These are phyloP conservation scores for Colletotrichum sp. DNA, from an alignment of 2,329 filamentous ascomycete species.

Conservation along the genomic window DNA sequence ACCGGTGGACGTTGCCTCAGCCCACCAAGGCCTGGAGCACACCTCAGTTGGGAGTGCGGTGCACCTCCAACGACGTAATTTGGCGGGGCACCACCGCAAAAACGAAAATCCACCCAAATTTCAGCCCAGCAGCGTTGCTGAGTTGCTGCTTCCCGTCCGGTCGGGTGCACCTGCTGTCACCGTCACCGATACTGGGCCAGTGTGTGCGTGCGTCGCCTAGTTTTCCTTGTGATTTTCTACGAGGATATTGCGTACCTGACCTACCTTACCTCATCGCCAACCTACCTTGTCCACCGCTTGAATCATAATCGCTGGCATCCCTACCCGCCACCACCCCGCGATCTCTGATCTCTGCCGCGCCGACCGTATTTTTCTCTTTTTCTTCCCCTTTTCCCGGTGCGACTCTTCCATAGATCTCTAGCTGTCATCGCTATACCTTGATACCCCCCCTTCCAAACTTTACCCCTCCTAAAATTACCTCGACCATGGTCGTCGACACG, in stretches of 20 bases:
- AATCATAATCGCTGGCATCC: neutral
- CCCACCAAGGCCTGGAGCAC: neutral
- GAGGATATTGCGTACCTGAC: neutral
- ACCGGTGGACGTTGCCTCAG: neutral
- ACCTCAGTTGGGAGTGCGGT: neutral
- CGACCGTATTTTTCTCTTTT: neutral
- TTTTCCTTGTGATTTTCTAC: neutral
- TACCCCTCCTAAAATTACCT: neutral
- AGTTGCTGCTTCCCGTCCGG: neutral
- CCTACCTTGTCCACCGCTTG: neutral
- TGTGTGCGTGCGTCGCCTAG: neutral
- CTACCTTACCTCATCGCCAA: neutral
- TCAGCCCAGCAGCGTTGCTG: neutral
- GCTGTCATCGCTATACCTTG: neutral
- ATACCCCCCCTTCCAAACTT: neutral
- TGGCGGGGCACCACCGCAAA: constrained; percentile 24
- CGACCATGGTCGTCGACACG: constrained; percentile 84
- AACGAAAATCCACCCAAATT: constrained; percentile 19
- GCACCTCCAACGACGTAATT: constrained; percentile 22
- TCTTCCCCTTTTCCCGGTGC: neutral
- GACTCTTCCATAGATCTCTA: neutral
- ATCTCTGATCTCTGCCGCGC: neutral
- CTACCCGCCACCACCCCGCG: neutral
- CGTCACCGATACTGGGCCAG: neutral
- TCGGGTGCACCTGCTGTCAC: neutral